A percentile compares a stretch with the other conserved stretches of the same genome.
Evolutionary conservation across 352 stramenopile species (phyloP).

Genomic region (Pythium oligandrum): DNA sequence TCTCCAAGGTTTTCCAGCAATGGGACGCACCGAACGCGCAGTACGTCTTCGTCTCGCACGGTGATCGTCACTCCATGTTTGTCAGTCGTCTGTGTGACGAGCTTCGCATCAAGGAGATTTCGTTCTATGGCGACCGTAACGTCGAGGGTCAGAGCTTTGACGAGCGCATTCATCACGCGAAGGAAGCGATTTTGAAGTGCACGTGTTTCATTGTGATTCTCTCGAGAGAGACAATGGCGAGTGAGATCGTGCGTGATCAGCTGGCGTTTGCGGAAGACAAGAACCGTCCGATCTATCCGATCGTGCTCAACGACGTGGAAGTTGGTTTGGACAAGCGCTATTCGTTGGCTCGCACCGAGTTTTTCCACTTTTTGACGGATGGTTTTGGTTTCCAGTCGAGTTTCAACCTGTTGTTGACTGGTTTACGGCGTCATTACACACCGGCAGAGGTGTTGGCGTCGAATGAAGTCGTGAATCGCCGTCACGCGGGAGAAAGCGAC

Average conservation of each 20-base stretch:
- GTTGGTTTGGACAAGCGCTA: constrained; percentile 77
- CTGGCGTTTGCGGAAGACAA: constrained; percentile 84
- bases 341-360: constrained; percentile 68
- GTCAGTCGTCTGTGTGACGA: constrained; percentile 63
- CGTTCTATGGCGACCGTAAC: constrained; percentile 67
- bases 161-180: constrained; percentile 66
- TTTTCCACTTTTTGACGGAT: constrained; percentile 77
- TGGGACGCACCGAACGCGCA: constrained; percentile 46
- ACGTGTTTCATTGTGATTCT: constrained; percentile 75
- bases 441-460: not conserved
- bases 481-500: not conserved
- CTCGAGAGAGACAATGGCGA: constrained; percentile 64
- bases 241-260: constrained; percentile 75
- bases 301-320: constrained; percentile 74
- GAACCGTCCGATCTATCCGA: constrained; percentile 69
- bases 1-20: constrained; percentile 55
- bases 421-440: constrained; percentile 34
- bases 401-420: constrained; percentile 39
- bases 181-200: constrained; percentile 77
- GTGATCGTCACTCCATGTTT: constrained; percentile 66
- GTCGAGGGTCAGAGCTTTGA: constrained; percentile 59
- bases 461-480: constrained; percentile 7
- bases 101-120: constrained; percentile 41
- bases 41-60: constrained; percentile 79
- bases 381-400: constrained; percentile 70